Base-by-base conservation (phyloP, 1,284 basidiomycete genomes). In the Uromyces viciae-fabae region DNA sequence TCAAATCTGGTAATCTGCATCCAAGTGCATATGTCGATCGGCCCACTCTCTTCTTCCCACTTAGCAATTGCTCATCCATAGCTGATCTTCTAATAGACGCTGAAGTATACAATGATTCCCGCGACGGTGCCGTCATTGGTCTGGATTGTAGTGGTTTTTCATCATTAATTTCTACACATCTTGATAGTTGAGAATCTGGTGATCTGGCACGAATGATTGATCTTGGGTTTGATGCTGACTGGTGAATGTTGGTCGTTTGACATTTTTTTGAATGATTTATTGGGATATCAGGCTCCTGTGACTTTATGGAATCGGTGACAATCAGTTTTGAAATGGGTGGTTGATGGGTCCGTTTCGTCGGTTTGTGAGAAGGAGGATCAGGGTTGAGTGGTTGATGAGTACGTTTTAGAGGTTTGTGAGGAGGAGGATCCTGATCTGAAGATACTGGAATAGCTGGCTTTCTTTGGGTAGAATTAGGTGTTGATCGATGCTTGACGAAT, bases 11-110 rank as follows among this genome's bases (percentile, higher is more conserved):
- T 64, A 81, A 52, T 40, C 43, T 66, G 43, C 69, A 38, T 15
- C 79, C 79, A 36, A 81, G 72, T 36, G 71, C 79, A 75, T 81
- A 75, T 14, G 25, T 28, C n/a, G 54, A n/a, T 58, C 79, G 58
- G 2, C 60, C 46, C 4, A 43, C 31, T 81, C 79, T 74, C 22
- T 66, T 64, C 25, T 62, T 38, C 19, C 54, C 56, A 28, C 40
- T 60, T 22, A 64, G 31, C 17, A 72, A 49, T 9, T 72, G 33
- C 42, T 74, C 79, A 66, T 74, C 79, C 49, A 75, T 64, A 1
- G 72, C 71, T 28, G 42, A 62, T 40, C 56, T 49, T 64, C 78
- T 62, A 22, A 73, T 58, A 22, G 33, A 43, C 0, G 15, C 7
- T 52, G 58, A 64, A 15, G 72, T 58, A 36, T 80, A 80, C 25